These are phyloP conservation scores for Scytalidium sp. DNA, from an alignment of 2,329 filamentous ascomycete genomes.

Conservation along the genomic window DNA sequence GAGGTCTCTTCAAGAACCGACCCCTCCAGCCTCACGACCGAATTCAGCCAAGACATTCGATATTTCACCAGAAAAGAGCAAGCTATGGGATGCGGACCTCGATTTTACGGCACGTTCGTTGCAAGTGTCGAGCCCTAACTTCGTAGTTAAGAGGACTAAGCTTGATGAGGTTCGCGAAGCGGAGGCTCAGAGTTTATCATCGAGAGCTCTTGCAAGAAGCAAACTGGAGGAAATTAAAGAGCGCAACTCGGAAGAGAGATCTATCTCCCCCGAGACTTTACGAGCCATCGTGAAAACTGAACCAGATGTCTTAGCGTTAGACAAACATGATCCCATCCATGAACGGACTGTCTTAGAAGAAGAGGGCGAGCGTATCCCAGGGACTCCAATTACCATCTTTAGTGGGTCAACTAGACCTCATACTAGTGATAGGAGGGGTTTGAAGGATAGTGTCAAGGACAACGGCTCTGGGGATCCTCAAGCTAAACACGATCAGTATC, in stretches of 20 bases:
- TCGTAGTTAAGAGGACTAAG: conserved; percentile 16
- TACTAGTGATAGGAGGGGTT: background rate
- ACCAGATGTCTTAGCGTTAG: conserved; percentile 3
- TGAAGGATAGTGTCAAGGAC: background rate
- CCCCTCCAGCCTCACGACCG: conserved; percentile 17
- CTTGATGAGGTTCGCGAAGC: conserved; percentile 21
- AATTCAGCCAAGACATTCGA: conserved; percentile 15
- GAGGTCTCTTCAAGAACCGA: conserved; percentile 10
- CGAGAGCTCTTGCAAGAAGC: conserved; percentile 15
- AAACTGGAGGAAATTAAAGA: conserved; percentile 19
- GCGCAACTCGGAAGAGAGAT: conserved; percentile 19
- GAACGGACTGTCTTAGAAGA: conserved; percentile 20
- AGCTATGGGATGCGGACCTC: conserved; percentile 21
- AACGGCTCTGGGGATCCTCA: background rate
- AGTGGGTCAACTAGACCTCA: conserved; percentile 4
- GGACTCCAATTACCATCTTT: conserved; percentile 19
- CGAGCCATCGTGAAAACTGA: background rate
- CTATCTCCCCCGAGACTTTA: conserved; percentile 10
- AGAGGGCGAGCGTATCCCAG: conserved; percentile 18
- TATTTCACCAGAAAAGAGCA: conserved; percentile 13
- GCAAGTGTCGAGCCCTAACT: conserved; percentile 20
- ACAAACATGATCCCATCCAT: conserved; percentile 8
- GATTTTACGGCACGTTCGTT: conserved; percentile 25
- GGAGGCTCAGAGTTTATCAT: conserved; percentile 16
- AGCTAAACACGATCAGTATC: conserved; percentile 8